Evolutionary conservation across 2,329 filamentous ascomycete genomes (phyloP), one percentile per base, ranked within the genome.

Genomic region (Stylonectria norvegica): DNA sequence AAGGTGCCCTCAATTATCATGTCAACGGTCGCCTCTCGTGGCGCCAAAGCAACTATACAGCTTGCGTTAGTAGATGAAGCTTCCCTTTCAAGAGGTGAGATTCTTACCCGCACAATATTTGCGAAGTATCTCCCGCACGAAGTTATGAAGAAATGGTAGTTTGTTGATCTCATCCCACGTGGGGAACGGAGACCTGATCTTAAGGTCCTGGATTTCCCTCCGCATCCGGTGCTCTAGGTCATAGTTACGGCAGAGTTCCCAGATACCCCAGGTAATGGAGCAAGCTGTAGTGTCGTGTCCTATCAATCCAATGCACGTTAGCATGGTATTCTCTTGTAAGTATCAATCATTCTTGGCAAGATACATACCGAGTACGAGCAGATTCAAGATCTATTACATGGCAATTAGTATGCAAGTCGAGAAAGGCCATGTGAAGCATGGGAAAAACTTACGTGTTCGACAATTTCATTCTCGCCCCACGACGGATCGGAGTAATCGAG

Each of bases 261-360:
- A 66, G 5, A 66, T 53, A 0, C 64, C 64, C 69, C 69, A 72
- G 2, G 62, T 64, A 47, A 71, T 61, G 0, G 65, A 53, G 5
- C 61, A 63, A 4, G 69, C 68, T 0, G 69, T 72, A 0, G 70
- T 72, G 39, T 73, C 69, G 40, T 72, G 67, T 30, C 56, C 52
- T 50, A 5, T 9, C n/a, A n/a, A 31, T 30, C 8, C 14, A 6
- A 30, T 30, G 6, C 28, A 15, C 6, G 28, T 10, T 15, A 30
- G 28, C 6, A 30, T 11, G 7, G 6, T 11, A 30, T 30, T 30
- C 28, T 11, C 7, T 6, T 7, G 14, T 10, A 9, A 30, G 28
- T 10, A 10, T 30, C 15, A 15, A 10, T 30, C 8, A 30, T 11
- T 10, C 28, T 27, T 16, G 4, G 5, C 3, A 4, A 9, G 10